Base-by-base conservation (phyloP, 495 filamentous ascomycete species). In the Cercophora newfieldiana region DNA sequence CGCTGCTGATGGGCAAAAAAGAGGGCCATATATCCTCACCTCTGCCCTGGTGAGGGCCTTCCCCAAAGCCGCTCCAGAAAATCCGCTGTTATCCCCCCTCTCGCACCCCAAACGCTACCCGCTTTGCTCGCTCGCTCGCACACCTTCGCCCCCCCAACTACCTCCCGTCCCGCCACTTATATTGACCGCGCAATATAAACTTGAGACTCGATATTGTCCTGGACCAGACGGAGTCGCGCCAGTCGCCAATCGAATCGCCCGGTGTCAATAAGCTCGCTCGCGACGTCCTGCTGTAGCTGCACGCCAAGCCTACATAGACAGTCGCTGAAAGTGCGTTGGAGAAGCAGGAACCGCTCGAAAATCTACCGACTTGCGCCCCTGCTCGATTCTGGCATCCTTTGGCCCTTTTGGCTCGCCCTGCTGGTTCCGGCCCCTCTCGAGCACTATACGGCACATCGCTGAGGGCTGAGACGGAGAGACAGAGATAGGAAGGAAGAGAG, bases 81-180 rank as follows among this genome's bases (percentile, higher is more conserved):
- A 37, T 58, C 69, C 63, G 65, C 67, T 57, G 58, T 65, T 48
- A 30, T 37, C 49, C 21, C n/a, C 61, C 51, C 63, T 48, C 58
- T 68, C 60, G 50, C 65, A 54, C 60, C 66, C 61, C 29, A 61
- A 68, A 53, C 68, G 64, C 71, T 59, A 66, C 66, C 51, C 51
- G 37, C 58, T 55, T 44, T 62, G 51, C 69, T 49, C 57, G 66
- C 37, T 19, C 67, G 47, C 61, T 22, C 56, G 24, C 61, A 67
- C 55, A 54, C 59, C 59, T 48, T 59, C 64, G 59, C 55, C 70
- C 51, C 62, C 64, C 65, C 67, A 68, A 37, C 71, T 62, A 65
- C 61, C 63, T 75, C 70, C 76, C 76, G 73, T 77, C 74, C 74
- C 76, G 73, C 71, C 69, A 74, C 65, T 56, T 77, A 78, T 77